These are phyloP conservation scores for Metschnikowia amazonensis DNA, from an alignment of 805 yeast genomes.

Conservation along the genomic window DNA sequence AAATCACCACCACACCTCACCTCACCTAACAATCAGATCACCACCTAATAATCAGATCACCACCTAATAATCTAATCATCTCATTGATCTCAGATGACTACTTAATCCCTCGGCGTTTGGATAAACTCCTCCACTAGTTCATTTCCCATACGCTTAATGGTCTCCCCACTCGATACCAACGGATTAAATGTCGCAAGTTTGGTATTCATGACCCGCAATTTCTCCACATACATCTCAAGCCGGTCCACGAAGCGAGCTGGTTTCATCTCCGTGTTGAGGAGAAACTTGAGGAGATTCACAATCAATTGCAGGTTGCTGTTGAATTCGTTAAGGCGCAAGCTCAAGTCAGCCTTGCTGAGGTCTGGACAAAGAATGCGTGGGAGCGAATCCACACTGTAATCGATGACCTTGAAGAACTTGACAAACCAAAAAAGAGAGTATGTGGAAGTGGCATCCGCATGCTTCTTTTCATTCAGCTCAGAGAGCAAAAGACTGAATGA, in stretches of 20 bases:
- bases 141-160: slow-evolving; percentile 8
- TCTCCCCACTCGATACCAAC: slow-evolving; percentile 15
- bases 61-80: too few species aligned
- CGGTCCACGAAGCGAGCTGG: slow-evolving; percentile 10
- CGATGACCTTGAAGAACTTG: slow-evolving; percentile 36
- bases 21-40: too few species aligned
- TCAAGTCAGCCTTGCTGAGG: slow-evolving; percentile 15
- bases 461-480: slow-evolving; percentile 15
- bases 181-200: slow-evolving; percentile 22
- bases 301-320: slow-evolving; percentile 32
- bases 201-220: slow-evolving; percentile 17
- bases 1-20: too few species aligned
- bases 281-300: slow-evolving; percentile 30
- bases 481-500: slow-evolving; percentile 34
- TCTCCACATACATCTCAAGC: slow-evolving; percentile 8
- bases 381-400: slow-evolving; percentile 26
- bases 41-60: too few species aligned
- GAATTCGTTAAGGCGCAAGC: slow-evolving; percentile 28
- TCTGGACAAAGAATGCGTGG: slow-evolving; percentile 15
- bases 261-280: slow-evolving; percentile 13
- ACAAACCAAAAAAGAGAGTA: slow-evolving; percentile 32
- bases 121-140: slow-evolving; percentile 2
- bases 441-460: slow-evolving; percentile 16
- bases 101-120: neutral
- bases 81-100: too few species aligned